Evolutionary conservation across 2,329 filamentous ascomycete species (phyloP).

Genomic region (Zopfia rhizophila): DNA sequence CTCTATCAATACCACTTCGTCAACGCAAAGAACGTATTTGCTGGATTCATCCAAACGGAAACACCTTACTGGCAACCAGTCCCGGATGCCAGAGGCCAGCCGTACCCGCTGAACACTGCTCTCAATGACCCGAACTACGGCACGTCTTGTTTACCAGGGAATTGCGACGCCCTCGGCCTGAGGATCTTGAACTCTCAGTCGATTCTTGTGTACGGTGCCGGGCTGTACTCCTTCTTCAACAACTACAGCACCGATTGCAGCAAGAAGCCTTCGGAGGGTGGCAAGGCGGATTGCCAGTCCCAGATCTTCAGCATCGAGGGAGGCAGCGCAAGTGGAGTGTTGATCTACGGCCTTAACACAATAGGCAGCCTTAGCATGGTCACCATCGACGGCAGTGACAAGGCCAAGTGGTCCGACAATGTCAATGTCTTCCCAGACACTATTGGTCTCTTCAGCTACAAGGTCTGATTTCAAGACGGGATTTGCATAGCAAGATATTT

Average conservation of each 20-base stretch:
- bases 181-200: conserved; percentile 68
- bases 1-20: conserved; percentile 86
- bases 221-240: conserved; percentile 75
- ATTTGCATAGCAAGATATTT: too few relatives aligned
- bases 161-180: conserved; percentile 68
- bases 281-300: conserved; percentile 58
- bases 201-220: conserved; percentile 71
- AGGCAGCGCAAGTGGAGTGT: conserved; percentile 39
- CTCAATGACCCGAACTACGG: conserved; percentile 77
- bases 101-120: conserved; percentile 68
- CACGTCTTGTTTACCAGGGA: conserved; percentile 38
- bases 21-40: conserved; percentile 81
- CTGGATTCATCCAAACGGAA: conserved; percentile 88
- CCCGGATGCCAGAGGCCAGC: conserved; percentile 72
- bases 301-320: conserved; percentile 63
- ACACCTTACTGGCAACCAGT: conserved; percentile 87
- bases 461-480: too few relatives aligned
- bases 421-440: conserved; percentile 52
- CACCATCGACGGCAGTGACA: conserved; percentile 54
- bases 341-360: conserved; percentile 62
- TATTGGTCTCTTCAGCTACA: conserved; percentile 42
- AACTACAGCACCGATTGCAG: conserved; percentile 64
- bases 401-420: conserved; percentile 61
- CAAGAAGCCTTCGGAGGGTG: conserved; percentile 33
- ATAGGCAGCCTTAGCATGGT: conserved; percentile 61